Evolutionary conservation across 208 protist species (phyloP).

Genomic region (Leishmania lainsoni): DNA sequence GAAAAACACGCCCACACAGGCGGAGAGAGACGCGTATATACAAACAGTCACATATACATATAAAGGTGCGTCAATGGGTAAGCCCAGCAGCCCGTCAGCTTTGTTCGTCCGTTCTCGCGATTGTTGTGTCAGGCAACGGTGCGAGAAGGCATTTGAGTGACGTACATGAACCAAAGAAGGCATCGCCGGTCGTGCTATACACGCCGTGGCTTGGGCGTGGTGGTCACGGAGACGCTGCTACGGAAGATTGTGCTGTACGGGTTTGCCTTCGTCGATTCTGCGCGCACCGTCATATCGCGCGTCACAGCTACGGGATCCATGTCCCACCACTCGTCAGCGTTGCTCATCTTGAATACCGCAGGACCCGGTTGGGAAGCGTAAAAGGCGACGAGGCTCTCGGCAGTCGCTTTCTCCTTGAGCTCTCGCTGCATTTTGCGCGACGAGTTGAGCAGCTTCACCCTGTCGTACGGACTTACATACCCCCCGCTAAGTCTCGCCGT

Average conservation of each 20-base stretch:
- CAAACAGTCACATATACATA: neutral
- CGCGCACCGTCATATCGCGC: slow-evolving; percentile 26
- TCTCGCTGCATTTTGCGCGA: slow-evolving; percentile 19
- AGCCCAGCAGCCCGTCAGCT: neutral
- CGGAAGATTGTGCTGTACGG: slow-evolving; percentile 32
- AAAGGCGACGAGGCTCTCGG: slow-evolving; percentile 30
- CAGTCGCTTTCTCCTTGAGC: slow-evolving; percentile 23
- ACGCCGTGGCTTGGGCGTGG: neutral
- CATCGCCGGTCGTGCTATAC: neutral
- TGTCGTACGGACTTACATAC: slow-evolving; percentile 48
- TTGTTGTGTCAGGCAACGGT: neutral
- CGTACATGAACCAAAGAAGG: neutral
- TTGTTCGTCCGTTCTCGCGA: too few relatives aligned
- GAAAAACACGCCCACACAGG: neutral
- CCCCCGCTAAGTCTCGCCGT: slow-evolving; percentile 30
- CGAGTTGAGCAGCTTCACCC: slow-evolving; percentile 42
- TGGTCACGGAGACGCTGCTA: neutral
- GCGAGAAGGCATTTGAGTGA: neutral
- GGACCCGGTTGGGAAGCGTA: slow-evolving; percentile 33
- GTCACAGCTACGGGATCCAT: slow-evolving; percentile 62
- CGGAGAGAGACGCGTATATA: neutral
- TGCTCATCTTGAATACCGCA: slow-evolving; percentile 79
- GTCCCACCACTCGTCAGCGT: slow-evolving; percentile 76
- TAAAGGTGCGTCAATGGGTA: neutral
- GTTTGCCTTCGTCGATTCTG: slow-evolving; percentile 35